Base-by-base conservation (phyloP, 768 basidiomycete species). In the Pulveroboletus sp. region DNA sequence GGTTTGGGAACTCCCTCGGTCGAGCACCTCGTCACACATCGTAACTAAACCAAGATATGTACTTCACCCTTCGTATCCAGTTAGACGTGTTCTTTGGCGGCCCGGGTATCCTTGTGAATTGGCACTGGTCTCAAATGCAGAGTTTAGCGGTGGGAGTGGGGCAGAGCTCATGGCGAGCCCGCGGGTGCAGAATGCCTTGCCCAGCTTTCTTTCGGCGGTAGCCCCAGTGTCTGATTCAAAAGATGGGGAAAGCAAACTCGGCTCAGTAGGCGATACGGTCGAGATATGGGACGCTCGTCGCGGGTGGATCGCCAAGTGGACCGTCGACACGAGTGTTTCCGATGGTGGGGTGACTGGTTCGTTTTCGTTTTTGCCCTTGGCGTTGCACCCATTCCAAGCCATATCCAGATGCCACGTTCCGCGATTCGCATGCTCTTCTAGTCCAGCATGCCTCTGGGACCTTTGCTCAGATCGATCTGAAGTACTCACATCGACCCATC, bases 221-320 rank as follows among this genome's bases (percentile, higher is more conserved):
- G 24, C 26, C 27, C 50, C 56, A 3, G 45, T 17, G 5, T 39
- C 39, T 6, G 65, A 65, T 9, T 43, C 44, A 7, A 62, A 58
- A 6, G 57, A 56, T 1, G 42, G 44, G 17, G 56, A 57, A 2
- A 55, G 57, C 4, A 66, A 52, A 26, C 1, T 40, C 15, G 40
- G 52, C 3, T 37, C 38, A 10, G 43, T 58, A 3, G 79, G 82
- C 3, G 85, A 89, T 59, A 71, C 81, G 0, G 74, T 90, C 28
- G 89, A 92, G 58, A 83, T 93, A 21, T 93, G 91, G 91, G 90
- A 93, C 63, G 86, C 88, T 2, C 74, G 90, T 47, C 73, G 91
- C 41, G 78, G 80, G 0, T 89, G 85, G 79, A 76, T 92, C 43
- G 84, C 86, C 6, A 93, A 93, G 68, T 93, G 90, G 86, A 76